Percentiles rank a stretch among this genome's conserved stretches.
phyloP scores from a whole-genome alignment of 1,284 basidiomycete species.

The Vanrija humicola region DNA sequence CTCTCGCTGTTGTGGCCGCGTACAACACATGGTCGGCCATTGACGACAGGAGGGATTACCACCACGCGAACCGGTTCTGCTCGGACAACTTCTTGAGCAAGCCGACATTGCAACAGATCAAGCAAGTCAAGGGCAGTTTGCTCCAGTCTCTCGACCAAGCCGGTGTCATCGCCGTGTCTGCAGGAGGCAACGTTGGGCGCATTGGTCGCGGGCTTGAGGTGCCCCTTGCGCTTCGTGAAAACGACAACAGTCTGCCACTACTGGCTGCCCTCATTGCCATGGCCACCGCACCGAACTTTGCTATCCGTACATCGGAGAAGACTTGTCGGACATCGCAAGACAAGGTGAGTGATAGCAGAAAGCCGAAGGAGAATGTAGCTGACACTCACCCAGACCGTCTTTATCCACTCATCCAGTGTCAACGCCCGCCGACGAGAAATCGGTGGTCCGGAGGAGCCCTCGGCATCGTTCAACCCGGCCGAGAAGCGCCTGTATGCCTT shows the following conservation, averaged over 20 bases:
- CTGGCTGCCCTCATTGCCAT: conserved; percentile 80
- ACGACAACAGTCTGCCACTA: conserved; percentile 73
- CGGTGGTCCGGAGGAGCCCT: conserved; percentile 51
- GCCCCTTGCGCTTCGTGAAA: conserved; percentile 67
- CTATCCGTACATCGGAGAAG: conserved; percentile 70
- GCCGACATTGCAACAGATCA: conserved; percentile 74
- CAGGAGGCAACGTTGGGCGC: conserved; percentile 53
- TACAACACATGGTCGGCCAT: conserved; percentile 77
- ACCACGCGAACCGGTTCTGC: conserved; percentile 71
- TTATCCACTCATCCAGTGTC: conserved; percentile 80
- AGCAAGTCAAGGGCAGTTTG: conserved; percentile 78
- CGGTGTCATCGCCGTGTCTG: conserved; percentile 75
- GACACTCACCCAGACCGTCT: conserved; percentile 23
- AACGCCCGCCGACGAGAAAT: conserved; percentile 68
- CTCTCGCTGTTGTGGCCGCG: conserved; percentile 73
- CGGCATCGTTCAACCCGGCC: conserved; percentile 47
- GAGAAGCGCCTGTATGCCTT: conserved; percentile 82
- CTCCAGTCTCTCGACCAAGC: conserved; percentile 72
- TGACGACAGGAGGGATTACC: conserved; percentile 62
- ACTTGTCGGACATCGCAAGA: conserved; percentile 76
- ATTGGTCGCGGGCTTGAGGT: conserved; percentile 43
- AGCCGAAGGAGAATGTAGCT: background rate
- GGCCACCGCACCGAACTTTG: conserved; percentile 90
- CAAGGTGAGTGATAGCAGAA: conserved; percentile 59
- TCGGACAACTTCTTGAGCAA: conserved; percentile 84